Base-by-base conservation (phyloP, 345 rosid species). In the Brassica cretica region DNA sequence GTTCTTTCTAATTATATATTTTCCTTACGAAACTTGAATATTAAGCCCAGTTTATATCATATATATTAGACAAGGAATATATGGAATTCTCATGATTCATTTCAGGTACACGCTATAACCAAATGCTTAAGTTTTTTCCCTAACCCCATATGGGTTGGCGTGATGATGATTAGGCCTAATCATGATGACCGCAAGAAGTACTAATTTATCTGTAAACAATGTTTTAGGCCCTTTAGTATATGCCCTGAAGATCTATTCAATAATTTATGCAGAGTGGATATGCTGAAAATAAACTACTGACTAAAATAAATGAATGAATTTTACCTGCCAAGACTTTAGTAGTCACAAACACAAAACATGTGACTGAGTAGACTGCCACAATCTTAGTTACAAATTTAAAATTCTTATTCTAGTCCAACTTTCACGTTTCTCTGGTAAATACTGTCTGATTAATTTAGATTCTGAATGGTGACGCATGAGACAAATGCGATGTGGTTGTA, bases 261-360 rank as follows among this genome's bases (percentile, higher is more conserved):
- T 71, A 55, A 27, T 16, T 55, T 41, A 61, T 60, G 16, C 24
- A 64, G 39, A 71, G 67, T 65, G 65, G 53, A 68, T 41, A 30
- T 76, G 35, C 37, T 14, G 4, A 37, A 37, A 24, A 15, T 3
- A 7, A 6, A 15, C 12, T 41, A 77, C 33, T 25, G 21, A 53
- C 64, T 11, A 46, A 46, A 14, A 14, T 64, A 19, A 64, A n/a
- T 66, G 27, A 64, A 64, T 39, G 66, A 44, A 6, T 21, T 21
- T 46, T 46, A 72, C 72, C 66, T 64, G 80, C 58, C 59, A 72
- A 78, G 11, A 9, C 4, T 44, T 44, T 39, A 59, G 81, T 72
- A 71, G 81, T 78, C 72, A 78, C 76, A 78, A 78, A 66, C 69
- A 55, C 63, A 66, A 78, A 66, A 72, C 73, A 72, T 72, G 77